phyloP scores from a whole-genome alignment of 2,329 filamentous ascomycete species.

The Alternaria sp. region DNA sequence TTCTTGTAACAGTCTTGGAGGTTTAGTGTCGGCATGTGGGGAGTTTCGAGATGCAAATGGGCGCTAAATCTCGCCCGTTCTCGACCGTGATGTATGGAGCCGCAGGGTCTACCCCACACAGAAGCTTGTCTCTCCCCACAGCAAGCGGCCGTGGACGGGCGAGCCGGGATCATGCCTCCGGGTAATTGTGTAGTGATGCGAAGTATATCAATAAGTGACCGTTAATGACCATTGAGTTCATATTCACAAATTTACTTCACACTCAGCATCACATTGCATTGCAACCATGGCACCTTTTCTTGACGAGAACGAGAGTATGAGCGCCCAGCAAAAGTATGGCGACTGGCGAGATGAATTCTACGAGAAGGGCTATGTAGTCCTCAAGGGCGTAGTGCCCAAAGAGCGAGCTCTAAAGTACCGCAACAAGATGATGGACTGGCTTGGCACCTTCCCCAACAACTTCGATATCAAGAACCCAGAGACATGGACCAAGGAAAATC shows the following conservation, averaged over 20 bases:
- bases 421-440: conserved; percentile 43
- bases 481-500: conserved; percentile 57
- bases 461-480: conserved; percentile 42
- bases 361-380: conserved; percentile 38
- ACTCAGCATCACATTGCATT: background rate
- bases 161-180: background rate
- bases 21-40: conserved; percentile 9
- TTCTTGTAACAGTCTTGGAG: background rate
- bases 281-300: conserved; percentile 14
- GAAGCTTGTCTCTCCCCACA: conserved; percentile 3
- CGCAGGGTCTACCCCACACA: background rate
- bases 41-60: background rate
- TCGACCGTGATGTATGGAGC: conserved; percentile 11
- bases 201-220: background rate
- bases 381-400: conserved; percentile 34
- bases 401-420: conserved; percentile 40
- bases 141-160: conserved; percentile 17
- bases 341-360: conserved; percentile 46
- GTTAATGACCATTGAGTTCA: background rate
- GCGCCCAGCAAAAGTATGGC: conserved; percentile 19
- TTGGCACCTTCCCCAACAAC: conserved; percentile 39
- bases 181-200: background rate
- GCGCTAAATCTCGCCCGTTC: conserved; percentile 11
- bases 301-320: conserved; percentile 1
- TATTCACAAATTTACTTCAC: background rate